Evolutionary conservation across 2,329 filamentous ascomycete genomes (phyloP), one percentile per base, ranked within the genome.

Genomic region (Cyclaneusma minus): DNA sequence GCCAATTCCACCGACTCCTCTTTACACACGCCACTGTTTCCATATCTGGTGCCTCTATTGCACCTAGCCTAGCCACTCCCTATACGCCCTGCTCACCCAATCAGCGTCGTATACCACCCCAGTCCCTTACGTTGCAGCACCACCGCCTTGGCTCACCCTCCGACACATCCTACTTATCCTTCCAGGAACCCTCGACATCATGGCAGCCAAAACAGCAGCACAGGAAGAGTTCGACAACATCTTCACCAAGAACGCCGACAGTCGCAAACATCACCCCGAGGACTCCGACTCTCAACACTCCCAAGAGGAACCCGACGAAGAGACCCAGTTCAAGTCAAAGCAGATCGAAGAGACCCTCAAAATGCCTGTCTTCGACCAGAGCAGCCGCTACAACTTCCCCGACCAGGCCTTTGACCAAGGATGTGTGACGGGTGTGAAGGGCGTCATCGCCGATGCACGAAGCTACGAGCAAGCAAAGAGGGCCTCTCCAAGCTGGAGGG

Each of bases 391-490:
- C 80, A 42, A 62, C 44, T 66, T 79, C 33, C 70, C 70, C 9
- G 69, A 68, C 7, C 56, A 58, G 8, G 63, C 60, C 29, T 75
- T 76, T 43, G 68, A 80, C 48, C 68, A 58, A 28, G 73, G 76
- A 31, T 66, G 70, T 37, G 73, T 79, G 39, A 87, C 80, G 3
- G 81, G 81, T 24, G 80, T 84, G 39, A 87, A 87, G 58, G 81
- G 81, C 35, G 81, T 89, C 50, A 87, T 89, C 44, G 78, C 80
- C 40, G 81, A 89, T 47, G 81, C 81, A 19, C 65, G 79, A 43
- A 71, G 73, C 42, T 87, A 77, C 50, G 76, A 82, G 53, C 61
- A 68, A 42, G 76, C 77, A 8, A 62, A 64, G 38, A 61, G 61
- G 24, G 41, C 28, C n/a, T 11, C 18, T 21, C 40, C 35, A n/a